Percentiles rank a stretch among this genome's conserved stretches.
These are phyloP conservation scores for Citrus sp. DNA, from an alignment of 345 rosid genomes.

Conservation along the genomic window DNA sequence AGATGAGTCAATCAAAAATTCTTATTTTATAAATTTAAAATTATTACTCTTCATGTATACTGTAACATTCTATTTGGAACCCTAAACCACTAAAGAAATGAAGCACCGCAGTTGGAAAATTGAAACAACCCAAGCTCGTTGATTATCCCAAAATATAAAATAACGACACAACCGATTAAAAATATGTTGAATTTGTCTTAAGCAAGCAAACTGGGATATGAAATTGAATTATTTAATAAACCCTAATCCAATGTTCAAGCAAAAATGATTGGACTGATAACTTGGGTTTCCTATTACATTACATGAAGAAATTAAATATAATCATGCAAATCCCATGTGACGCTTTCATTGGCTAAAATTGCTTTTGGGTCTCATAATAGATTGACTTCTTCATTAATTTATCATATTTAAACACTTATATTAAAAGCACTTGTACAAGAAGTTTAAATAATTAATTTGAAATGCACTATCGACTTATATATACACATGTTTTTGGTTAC, in stretches of 20 bases:
- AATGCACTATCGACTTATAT: background rate
- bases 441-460: background rate
- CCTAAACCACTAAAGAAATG: background rate
- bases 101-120: background rate
- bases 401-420: background rate
- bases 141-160: background rate
- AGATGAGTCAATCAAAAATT: background rate
- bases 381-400: background rate
- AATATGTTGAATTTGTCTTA: background rate
- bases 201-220: background rate
- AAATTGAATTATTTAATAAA: background rate
- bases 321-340: background rate
- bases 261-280: background rate
- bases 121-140: background rate
- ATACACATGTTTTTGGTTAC: background rate
- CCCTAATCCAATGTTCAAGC: background rate
- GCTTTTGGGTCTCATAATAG: background rate
- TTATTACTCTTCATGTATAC: background rate
- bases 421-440: background rate
- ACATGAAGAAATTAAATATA: background rate
- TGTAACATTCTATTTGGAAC: constrained; percentile 6
- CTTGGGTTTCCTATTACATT: background rate
- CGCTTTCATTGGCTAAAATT: background rate
- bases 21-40: too few species aligned
- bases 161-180: background rate